Percentiles rank a stretch among this genome's conserved stretches.
phyloP scores from a whole-genome alignment of 306 rosid species.

The Cucurbita moschata region DNA sequence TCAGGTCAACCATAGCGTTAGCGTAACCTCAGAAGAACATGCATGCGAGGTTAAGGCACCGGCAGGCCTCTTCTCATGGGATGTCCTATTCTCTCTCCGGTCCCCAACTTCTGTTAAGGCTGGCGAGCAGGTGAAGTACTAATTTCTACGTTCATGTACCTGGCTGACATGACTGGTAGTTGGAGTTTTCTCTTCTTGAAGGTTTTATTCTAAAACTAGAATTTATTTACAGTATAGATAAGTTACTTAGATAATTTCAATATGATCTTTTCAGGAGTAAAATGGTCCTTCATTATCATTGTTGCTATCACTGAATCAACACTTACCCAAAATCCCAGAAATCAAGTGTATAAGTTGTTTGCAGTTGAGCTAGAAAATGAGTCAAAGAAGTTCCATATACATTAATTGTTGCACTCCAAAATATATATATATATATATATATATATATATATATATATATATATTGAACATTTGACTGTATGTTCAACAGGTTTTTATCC shows the following conservation, averaged over 20 bases:
- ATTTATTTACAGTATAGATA: not conserved
- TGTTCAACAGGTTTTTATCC: conserved; percentile 56
- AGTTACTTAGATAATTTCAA: not conserved
- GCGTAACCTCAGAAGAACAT: conserved; percentile 65
- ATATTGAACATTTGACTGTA: not conserved
- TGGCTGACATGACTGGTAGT: not conserved
- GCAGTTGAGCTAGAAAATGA: not conserved
- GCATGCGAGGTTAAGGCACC: conserved; percentile 76
- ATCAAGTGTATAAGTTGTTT: not conserved
- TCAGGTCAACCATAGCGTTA: conserved; percentile 76
- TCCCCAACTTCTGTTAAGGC: conserved; percentile 77
- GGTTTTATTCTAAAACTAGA: not conserved
- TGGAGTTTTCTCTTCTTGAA: not conserved
- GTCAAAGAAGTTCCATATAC: not conserved
- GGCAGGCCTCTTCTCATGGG: conserved; percentile 93
- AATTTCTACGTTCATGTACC: not conserved
- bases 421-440: no score
- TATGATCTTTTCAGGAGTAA: not conserved
- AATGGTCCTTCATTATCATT: not conserved
- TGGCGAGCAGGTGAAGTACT: conserved; percentile 57
- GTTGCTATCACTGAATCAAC: not conserved
- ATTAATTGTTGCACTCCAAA: not conserved
- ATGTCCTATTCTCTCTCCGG: conserved; percentile 54
- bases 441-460: no score
- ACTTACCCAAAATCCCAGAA: not conserved